These are phyloP conservation scores for Alternaria atra DNA, from an alignment of 2,329 filamentous ascomycete species.

Conservation along the genomic window DNA sequence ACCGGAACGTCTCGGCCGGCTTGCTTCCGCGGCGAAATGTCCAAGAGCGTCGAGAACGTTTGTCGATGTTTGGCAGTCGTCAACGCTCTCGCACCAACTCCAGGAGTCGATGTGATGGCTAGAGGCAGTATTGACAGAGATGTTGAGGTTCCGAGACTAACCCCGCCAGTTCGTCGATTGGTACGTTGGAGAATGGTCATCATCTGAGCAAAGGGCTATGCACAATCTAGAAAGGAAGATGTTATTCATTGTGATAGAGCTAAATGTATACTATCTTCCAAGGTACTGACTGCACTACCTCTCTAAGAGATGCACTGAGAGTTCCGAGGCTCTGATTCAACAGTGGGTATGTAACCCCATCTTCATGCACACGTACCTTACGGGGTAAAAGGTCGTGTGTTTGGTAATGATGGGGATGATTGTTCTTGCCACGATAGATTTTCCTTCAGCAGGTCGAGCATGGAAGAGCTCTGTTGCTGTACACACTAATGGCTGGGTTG, in stretches of 20 bases:
- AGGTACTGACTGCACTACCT: conserved; percentile 3
- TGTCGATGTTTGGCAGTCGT: conserved; percentile 8
- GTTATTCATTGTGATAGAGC: conserved; percentile 13
- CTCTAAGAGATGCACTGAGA: background rate
- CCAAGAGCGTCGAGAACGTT: conserved; percentile 40
- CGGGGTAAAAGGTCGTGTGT: conserved; percentile 63
- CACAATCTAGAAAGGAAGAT: conserved; percentile 1
- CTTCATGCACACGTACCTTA: conserved; percentile 71
- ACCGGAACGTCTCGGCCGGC: conserved; percentile 16
- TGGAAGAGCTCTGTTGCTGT: conserved; percentile 69
- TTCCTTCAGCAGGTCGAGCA: conserved; percentile 74
- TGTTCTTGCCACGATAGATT: conserved; percentile 70
- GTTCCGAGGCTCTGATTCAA: conserved; percentile 13
- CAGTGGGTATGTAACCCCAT: conserved; percentile 63
- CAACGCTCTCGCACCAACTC: conserved; percentile 40
- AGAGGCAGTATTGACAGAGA: background rate
- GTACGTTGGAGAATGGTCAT: conserved; percentile 21
- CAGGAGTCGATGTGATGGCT: conserved; percentile 17
- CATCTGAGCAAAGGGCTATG: conserved; percentile 6
- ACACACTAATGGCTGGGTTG: conserved; percentile 72
- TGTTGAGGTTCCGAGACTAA: conserved; percentile 22
- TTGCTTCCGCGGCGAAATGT: conserved; percentile 29
- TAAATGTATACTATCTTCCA: conserved; percentile 1
- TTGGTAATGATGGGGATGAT: conserved; percentile 69
- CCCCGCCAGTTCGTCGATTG: conserved; percentile 25